Percentiles rank a stretch among this genome's conserved stretches.
Evolutionary conservation across 2,329 filamentous ascomycete species (phyloP).

Genomic region (Daldinia sp.): DNA sequence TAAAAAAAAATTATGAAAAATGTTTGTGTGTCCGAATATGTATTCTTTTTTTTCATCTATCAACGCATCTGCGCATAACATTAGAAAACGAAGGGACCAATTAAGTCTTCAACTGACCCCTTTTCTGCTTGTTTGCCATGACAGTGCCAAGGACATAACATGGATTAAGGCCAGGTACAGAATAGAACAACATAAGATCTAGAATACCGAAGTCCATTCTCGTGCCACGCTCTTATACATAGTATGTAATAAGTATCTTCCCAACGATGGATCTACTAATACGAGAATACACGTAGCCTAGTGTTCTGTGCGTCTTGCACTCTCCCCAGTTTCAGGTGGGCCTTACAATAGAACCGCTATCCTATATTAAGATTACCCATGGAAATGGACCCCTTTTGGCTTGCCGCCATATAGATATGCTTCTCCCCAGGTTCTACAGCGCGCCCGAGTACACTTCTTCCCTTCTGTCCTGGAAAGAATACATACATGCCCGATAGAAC

Average conservation of each 20-base stretch:
- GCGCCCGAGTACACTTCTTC: not conserved
- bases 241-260: not conserved
- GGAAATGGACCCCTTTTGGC: slow-evolving; percentile 1
- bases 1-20: not conserved
- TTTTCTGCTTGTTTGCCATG: not conserved
- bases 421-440: not conserved
- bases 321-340: slow-evolving; percentile 9
- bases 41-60: not conserved
- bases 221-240: not conserved
- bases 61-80: not conserved
- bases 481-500: not conserved
- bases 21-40: not conserved
- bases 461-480: not conserved
- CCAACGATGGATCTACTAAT: slow-evolving; percentile 4
- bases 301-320: not conserved
- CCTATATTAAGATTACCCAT: slow-evolving; percentile 10
- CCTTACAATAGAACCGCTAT: slow-evolving; percentile 1
- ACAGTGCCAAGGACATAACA: slow-evolving; percentile 1
- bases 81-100: not conserved
- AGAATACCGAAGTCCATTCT: not conserved
- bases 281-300: slow-evolving; percentile 4
- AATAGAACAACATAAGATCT: slow-evolving; percentile 3
- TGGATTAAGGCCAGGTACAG: not conserved
- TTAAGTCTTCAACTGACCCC: not conserved
- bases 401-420: not conserved